Evolutionary conservation across 192 early-diverging fungal genomes (phyloP).

Genomic region (Endogone sp.): DNA sequence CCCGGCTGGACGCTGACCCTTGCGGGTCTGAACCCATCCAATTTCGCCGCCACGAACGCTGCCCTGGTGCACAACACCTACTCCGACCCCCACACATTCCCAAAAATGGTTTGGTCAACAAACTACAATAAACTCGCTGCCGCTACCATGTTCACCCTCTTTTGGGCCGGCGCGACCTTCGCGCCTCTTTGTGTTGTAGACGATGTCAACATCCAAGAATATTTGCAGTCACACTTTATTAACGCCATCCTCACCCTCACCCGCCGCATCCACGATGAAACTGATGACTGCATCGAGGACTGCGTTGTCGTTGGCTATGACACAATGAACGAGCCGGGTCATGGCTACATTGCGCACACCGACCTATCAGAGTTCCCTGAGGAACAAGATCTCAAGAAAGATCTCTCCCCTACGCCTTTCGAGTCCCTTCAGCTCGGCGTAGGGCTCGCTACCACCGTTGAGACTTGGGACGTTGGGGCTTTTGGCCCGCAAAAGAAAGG

Average conservation of each 20-base stretch:
- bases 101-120: constrained; percentile 59
- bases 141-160: constrained; percentile 52
- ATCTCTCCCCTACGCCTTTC: constrained; percentile 47
- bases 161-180: constrained; percentile 43
- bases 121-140: constrained; percentile 54
- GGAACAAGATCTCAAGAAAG: constrained; percentile 41
- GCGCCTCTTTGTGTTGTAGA: constrained; percentile 46
- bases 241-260: constrained; percentile 38
- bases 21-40: constrained; percentile 42
- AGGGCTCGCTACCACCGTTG: constrained; percentile 38
- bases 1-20: constrained; percentile 50
- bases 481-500: constrained; percentile 42
- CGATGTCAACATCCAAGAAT: constrained; percentile 51
- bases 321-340: constrained; percentile 53
- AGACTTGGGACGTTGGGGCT: constrained; percentile 45
- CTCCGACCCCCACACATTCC: constrained; percentile 38
- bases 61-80: constrained; percentile 50
- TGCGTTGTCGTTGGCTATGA: constrained; percentile 51
- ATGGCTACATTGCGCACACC: constrained; percentile 40
- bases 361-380: constrained; percentile 41
- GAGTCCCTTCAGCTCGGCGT: constrained; percentile 46
- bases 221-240: constrained; percentile 51
- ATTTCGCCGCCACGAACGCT: constrained; percentile 42
- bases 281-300: constrained; percentile 29
- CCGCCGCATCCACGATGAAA: constrained; percentile 33